A percentile compares a stretch with the other conserved stretches of the same genome.
phyloP scores from a whole-genome alignment of 2,329 filamentous ascomycete species.

The Diaporthe eres region DNA sequence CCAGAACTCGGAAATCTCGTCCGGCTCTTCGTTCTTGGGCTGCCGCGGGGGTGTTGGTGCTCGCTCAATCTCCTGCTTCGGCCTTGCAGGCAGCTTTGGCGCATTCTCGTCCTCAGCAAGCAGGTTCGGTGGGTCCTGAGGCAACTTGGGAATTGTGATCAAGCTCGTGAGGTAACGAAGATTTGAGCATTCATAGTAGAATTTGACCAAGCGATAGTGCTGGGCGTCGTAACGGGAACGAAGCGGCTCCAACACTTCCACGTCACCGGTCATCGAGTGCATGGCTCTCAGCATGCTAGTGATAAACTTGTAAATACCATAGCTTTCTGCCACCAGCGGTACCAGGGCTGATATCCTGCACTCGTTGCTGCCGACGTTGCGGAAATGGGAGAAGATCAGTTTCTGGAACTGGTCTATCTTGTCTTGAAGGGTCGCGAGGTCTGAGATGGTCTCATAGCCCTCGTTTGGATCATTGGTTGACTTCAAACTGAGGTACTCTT shows the following conservation, averaged over 20 bases:
- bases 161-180: slow-evolving; percentile 95
- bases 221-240: slow-evolving; percentile 93
- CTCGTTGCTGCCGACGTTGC: slow-evolving; percentile 92
- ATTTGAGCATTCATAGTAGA: slow-evolving; percentile 99
- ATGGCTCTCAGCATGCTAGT: slow-evolving; percentile 99
- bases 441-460: slow-evolving; percentile 95
- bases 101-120: slow-evolving; percentile 87
- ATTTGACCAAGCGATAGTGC: slow-evolving; percentile 95
- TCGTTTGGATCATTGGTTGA: slow-evolving; percentile 99
- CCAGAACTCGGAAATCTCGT: slow-evolving; percentile 98
- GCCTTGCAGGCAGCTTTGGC: slow-evolving; percentile 86
- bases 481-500: slow-evolving; percentile 98
- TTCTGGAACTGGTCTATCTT: slow-evolving; percentile 99
- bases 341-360: slow-evolving; percentile 95
- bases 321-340: slow-evolving; percentile 95
- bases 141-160: slow-evolving; percentile 95
- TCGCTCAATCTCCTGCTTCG: slow-evolving; percentile 79
- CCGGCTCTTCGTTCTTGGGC: slow-evolving; percentile 83
- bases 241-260: slow-evolving; percentile 90
- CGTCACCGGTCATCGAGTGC: slow-evolving; percentile 95
- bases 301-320: slow-evolving; percentile 99
- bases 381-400: slow-evolving; percentile 97
- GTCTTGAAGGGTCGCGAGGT: slow-evolving; percentile 96
- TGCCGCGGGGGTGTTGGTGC: slow-evolving; percentile 78
- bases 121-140: slow-evolving; percentile 92